Evolutionary conservation across 208 protist genomes (phyloP).

Genomic region (Crithidia thermophila): DNA sequence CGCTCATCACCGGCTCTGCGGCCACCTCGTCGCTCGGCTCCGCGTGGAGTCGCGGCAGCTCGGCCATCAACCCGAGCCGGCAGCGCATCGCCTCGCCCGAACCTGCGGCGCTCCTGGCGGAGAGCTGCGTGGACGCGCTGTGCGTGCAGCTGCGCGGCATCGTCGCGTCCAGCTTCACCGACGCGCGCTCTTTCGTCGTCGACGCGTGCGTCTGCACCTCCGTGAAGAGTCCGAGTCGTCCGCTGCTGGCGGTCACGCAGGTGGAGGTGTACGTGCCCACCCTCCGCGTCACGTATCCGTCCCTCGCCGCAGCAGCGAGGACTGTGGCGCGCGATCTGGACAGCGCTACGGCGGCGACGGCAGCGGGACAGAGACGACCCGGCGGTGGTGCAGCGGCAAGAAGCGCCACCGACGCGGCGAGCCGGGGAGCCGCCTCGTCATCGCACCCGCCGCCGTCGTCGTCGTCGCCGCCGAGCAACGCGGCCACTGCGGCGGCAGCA

Average conservation of each 20-base stretch:
- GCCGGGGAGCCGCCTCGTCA: no score
- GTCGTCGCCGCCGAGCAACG: background rate
- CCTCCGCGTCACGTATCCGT: constrained; percentile 13
- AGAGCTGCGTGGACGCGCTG: constrained; percentile 25
- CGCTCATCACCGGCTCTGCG: background rate
- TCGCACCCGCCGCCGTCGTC: background rate
- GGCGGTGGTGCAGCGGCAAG: background rate
- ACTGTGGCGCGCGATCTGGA: constrained; percentile 17
- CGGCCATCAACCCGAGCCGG: background rate
- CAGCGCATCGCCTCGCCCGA: background rate
- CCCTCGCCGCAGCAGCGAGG: background rate
- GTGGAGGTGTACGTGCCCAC: constrained; percentile 27
- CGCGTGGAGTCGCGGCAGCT: background rate
- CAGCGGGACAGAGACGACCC: background rate
- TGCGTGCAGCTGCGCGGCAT: constrained; percentile 22
- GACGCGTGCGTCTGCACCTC: constrained; percentile 27
- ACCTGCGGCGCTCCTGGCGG: constrained; percentile 24
- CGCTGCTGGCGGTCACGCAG: constrained; percentile 21
- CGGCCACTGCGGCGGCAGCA: background rate
- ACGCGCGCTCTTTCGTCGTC: constrained; percentile 20
- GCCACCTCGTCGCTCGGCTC: background rate
- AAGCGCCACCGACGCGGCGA: no score
- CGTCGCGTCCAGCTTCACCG: constrained; percentile 20
- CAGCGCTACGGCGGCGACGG: background rate
- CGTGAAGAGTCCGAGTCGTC: constrained; percentile 16